Evolutionary conservation across 768 basidiomycete genomes (phyloP).

Genomic region (Calocybe gangraenosa): DNA sequence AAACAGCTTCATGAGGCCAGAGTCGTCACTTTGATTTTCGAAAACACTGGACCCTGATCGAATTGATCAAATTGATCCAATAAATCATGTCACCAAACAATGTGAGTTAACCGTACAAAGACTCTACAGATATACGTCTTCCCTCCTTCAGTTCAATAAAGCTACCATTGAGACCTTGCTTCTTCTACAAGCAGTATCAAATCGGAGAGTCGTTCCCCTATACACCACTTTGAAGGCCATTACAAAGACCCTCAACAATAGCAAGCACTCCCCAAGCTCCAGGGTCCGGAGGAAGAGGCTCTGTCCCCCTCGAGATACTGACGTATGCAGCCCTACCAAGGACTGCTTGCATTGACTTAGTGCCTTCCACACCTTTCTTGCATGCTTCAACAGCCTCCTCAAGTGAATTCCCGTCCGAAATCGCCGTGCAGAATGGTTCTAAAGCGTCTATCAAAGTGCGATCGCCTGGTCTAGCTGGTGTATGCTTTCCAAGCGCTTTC

Average conservation of each 20-base stretch:
- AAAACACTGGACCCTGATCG: too few relatives aligned
- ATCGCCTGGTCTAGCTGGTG: constrained; percentile 49
- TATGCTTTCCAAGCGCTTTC: constrained; percentile 32
- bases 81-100: too few relatives aligned
- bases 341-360: constrained; percentile 40
- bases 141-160: too few relatives aligned
- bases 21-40: background rate
- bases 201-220: too few relatives aligned
- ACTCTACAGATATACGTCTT: too few relatives aligned
- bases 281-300: constrained; percentile 43
- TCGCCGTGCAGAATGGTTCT: constrained; percentile 35
- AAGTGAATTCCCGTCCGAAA: constrained; percentile 22
- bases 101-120: too few relatives aligned
- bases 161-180: too few relatives aligned
- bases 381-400: constrained; percentile 31
- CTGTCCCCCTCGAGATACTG: constrained; percentile 21
- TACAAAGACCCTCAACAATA: constrained; percentile 34
- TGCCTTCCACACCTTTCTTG: constrained; percentile 40
- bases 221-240: constrained; percentile 11
- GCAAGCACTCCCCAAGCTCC: constrained; percentile 51
- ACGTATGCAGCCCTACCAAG: constrained; percentile 52
- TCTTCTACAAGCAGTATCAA: too few relatives aligned
- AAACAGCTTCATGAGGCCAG: background rate
- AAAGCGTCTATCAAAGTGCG: constrained; percentile 58
- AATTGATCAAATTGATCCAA: too few relatives aligned